These are phyloP conservation scores for Malbranchea zuffiana DNA, from an alignment of 2,329 filamentous ascomycete genomes.

Conservation along the genomic window DNA sequence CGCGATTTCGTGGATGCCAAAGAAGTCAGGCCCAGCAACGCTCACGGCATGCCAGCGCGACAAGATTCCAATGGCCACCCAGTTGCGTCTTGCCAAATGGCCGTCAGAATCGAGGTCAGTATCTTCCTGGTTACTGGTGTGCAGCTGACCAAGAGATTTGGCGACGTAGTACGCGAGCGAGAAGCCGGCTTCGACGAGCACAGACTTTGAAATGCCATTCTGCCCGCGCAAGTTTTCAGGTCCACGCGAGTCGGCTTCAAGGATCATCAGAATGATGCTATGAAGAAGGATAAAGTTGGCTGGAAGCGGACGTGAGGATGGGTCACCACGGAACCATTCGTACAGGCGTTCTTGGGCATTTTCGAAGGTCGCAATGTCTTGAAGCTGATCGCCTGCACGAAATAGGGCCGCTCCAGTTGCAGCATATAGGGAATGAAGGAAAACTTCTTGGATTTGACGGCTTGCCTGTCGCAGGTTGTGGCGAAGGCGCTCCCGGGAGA, in stretches of 20 bases:
- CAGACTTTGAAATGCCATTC: conserved; percentile 31
- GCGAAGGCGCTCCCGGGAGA: conserved; percentile 29
- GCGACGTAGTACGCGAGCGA: conserved; percentile 31
- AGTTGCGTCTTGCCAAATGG: conserved; percentile 31
- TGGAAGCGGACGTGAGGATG: conserved; percentile 23
- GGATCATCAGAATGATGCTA: conserved; percentile 31
- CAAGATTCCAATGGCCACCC: conserved; percentile 31
- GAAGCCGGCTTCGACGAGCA: conserved; percentile 30
- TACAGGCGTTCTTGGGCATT: conserved; percentile 32
- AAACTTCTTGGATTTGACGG: conserved; percentile 32
- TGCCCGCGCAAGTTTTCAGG: conserved; percentile 34
- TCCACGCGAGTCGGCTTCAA: conserved; percentile 34
- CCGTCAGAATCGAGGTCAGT: conserved; percentile 32
- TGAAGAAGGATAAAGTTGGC: conserved; percentile 35
- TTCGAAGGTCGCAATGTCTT: conserved; percentile 26
- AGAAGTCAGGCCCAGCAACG: conserved; percentile 30
- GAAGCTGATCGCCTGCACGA: conserved; percentile 26
- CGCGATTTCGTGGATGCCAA: conserved; percentile 29
- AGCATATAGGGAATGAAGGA: conserved; percentile 31
- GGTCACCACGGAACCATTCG: conserved; percentile 29
- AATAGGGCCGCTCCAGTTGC: conserved; percentile 29
- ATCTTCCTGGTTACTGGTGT: conserved; percentile 22
- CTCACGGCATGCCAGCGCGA: conserved; percentile 34
- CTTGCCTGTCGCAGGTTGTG: conserved; percentile 31
- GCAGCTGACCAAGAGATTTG: conserved; percentile 30